These are phyloP conservation scores for Yamadazyma friedrichii DNA, from an alignment of 1,139 yeast genomes.

Conservation along the genomic window DNA sequence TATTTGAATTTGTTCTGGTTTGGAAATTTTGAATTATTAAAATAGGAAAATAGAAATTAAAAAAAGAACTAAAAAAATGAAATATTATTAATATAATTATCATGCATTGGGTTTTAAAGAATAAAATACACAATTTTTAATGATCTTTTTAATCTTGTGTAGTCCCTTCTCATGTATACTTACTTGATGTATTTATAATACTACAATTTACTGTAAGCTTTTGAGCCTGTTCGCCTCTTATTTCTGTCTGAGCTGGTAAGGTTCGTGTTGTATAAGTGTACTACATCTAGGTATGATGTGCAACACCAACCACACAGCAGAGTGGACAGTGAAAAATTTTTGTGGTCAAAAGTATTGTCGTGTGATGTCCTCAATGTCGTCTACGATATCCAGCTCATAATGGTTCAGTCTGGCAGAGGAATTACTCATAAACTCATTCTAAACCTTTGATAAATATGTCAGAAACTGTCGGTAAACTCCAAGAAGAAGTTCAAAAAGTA, in stretches of 20 bases:
- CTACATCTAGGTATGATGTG: too few relatives aligned
- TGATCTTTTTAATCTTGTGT: constrained; percentile 16
- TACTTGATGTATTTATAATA: constrained; percentile 18
- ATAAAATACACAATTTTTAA: constrained; percentile 22
- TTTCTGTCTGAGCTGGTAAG: too few relatives aligned
- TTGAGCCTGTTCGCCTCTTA: not conserved
- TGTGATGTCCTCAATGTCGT: too few relatives aligned
- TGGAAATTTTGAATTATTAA: not conserved
- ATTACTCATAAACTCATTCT: not conserved
- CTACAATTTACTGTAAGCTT: too few relatives aligned
- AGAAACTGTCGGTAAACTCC: constrained; percentile 12
- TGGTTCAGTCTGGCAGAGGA: not conserved
- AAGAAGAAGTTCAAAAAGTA: constrained; percentile 27
- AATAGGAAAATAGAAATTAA: constrained; percentile 2
- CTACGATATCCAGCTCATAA: too few relatives aligned
- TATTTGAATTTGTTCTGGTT: too few relatives aligned
- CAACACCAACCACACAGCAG: too few relatives aligned
- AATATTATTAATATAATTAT: constrained; percentile 15
- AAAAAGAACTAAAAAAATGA: constrained; percentile 6
- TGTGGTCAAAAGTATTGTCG: too few relatives aligned
- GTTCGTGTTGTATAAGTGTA: too few relatives aligned
- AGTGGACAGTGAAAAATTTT: not conserved
- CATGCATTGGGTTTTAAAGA: constrained; percentile 34
- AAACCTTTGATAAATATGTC: not conserved
- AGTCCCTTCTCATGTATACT: constrained; percentile 16